Conservation (phyloP, 1,284 basidiomycete genomes). For the Tilletia setariae region DNA sequence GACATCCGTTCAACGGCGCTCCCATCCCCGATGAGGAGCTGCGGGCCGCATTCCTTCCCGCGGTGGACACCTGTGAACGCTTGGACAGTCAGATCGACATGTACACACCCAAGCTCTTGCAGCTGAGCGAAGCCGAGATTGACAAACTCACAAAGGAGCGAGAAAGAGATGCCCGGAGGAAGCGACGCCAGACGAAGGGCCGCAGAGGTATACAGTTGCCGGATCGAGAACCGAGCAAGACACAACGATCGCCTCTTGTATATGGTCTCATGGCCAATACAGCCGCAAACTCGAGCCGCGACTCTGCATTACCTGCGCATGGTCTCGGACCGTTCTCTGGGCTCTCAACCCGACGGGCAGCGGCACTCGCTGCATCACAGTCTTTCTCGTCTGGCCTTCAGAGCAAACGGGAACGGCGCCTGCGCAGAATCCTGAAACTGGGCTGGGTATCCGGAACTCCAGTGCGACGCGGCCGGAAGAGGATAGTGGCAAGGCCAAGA, state of each 20-base stretch:
- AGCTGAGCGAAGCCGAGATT: conserved; percentile 82
- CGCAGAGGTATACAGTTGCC: conserved; percentile 83
- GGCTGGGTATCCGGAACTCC: no score
- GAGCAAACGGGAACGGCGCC: no score
- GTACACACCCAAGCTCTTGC: conserved; percentile 83
- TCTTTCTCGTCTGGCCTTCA: not conserved
- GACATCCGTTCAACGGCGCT: conserved; percentile 77
- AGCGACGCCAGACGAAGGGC: conserved; percentile 78
- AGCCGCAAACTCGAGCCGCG: conserved; percentile 23
- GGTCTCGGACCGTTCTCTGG: conserved; percentile 9
- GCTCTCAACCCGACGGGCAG: conserved; percentile 5
- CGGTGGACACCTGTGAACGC: conserved; percentile 57
- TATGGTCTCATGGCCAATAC: conserved; percentile 33
- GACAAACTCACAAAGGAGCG: conserved; percentile 82
- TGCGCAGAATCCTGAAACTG: no score
- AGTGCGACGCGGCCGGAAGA: no score
- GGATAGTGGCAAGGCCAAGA: no score
- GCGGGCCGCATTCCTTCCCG: conserved; percentile 78
- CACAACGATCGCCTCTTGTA: conserved; percentile 64
- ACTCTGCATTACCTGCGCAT: conserved; percentile 17
- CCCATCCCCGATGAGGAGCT: conserved; percentile 85
- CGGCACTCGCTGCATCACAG: conserved; percentile 12
- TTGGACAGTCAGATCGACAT: conserved; percentile 63
- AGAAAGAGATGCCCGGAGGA: conserved; percentile 83
- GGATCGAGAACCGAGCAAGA: conserved; percentile 87